These are phyloP conservation scores for Citrullus colocynthis DNA, from an alignment of 306 rosid genomes.

Conservation along the genomic window DNA sequence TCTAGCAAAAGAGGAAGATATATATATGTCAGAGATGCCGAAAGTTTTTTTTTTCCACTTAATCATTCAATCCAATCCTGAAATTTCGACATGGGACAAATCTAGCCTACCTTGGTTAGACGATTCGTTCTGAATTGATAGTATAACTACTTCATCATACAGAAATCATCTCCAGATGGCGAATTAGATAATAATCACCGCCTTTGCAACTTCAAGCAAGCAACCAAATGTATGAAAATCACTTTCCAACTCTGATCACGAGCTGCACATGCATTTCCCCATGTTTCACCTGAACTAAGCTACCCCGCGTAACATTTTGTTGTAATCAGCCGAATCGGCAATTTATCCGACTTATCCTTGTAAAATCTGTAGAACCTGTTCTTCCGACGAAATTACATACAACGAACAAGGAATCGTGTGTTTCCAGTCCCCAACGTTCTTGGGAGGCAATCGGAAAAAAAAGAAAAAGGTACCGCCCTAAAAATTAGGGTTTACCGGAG, in stretches of 20 bases:
- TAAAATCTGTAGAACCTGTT: neutral
- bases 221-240: neutral
- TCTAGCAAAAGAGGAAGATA: conserved; percentile 9
- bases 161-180: neutral
- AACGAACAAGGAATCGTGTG: neutral
- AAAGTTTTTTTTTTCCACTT: neutral
- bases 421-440: neutral
- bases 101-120: conserved; percentile 9
- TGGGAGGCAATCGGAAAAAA: neutral
- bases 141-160: conserved; percentile 2
- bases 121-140: neutral
- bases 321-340: neutral
- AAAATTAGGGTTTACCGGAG: conserved; percentile 19
- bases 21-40: neutral
- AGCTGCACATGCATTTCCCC: conserved; percentile 2
- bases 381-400: neutral
- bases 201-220: conserved; percentile 1
- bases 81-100: neutral
- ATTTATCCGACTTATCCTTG: neutral
- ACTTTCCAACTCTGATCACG: neutral
- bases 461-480: neutral
- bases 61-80: conserved; percentile 2
- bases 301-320: neutral
- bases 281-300: conserved; percentile 18
- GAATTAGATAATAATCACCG: neutral